Evolutionary conservation across 805 yeast genomes (phyloP), one percentile per base, ranked within the genome.

Genomic region (Candida golubevii): DNA sequence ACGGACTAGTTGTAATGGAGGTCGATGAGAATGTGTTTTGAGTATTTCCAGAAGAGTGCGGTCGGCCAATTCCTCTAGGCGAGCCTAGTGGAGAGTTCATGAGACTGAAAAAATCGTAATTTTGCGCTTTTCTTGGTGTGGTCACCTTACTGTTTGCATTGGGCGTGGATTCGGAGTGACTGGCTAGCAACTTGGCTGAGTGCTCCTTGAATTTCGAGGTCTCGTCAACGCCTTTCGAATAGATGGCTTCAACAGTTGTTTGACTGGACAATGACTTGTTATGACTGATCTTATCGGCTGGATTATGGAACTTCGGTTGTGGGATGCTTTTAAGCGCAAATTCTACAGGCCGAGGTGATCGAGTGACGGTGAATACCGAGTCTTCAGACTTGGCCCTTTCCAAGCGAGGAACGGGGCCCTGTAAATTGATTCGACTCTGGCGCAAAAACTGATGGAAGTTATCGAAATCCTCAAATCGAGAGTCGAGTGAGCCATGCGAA

Each of bases 301-400:
- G 74, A 46, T 69, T 69, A 43, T 69, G 72, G 49, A 69, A 69
- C 41, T 61, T 61, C 33, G 48, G 36, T 35, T 29, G 23, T 18
- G 23, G 5, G 5, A 18, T 18, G 23, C 23, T 18, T 18, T 18
- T 18, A 18, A 32, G 30, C 9, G 23, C 23, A 18, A 15, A 29
- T 23, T 15, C 35, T 13, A 38, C 18, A 6, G n/a, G 23, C 23
- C 4, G 23, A 3, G 5, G 23, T 3, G 23, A 18, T 18, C 23
- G 23, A 18, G 23, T 18, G 23, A 18, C 23, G 23, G 23, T 49
- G 41, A 50, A 56, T 28, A 49, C 45, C 28, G 65, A 59, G 33
- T 63, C 65, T 39, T 55, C 58, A 2, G 67, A 58, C 8, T 43
- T 53, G 3, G 70, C 52, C 33, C 55, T 58, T 32, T 56, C 51